Conservation (phyloP, 2,329 filamentous ascomycete genomes). For the Myriangium duriaei region DNA sequence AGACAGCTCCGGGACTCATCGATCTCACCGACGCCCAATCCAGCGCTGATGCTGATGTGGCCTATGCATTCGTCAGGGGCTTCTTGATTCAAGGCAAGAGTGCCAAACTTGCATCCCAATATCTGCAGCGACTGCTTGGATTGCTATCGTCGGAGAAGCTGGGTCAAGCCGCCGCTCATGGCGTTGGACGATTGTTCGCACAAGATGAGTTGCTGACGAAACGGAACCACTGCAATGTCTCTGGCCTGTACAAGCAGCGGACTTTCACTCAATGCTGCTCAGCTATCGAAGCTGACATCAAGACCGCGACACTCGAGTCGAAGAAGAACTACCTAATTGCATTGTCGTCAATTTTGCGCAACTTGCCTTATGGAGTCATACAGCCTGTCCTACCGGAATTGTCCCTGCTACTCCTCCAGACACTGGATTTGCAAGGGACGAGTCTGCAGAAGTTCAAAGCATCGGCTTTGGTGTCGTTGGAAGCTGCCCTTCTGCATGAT, state of each 20-base stretch:
- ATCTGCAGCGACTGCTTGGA: constrained; percentile 35
- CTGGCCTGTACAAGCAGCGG: constrained; percentile 51
- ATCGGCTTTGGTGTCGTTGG: constrained; percentile 47
- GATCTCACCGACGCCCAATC: constrained; percentile 13
- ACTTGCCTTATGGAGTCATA: constrained; percentile 47
- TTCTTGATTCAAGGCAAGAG: constrained; percentile 43
- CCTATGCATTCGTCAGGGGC: constrained; percentile 50
- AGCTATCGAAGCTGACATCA: constrained; percentile 41
- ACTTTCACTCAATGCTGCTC: constrained; percentile 49
- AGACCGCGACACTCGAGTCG: constrained; percentile 27
- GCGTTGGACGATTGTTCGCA: constrained; percentile 47
- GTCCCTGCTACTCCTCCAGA: constrained; percentile 49
- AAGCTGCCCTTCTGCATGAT: constrained; percentile 45
- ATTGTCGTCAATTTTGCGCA: constrained; percentile 47
- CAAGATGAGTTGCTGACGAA: constrained; percentile 49
- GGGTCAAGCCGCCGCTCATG: constrained; percentile 38
- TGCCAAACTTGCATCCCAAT: constrained; percentile 29
- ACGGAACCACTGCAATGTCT: constrained; percentile 48
- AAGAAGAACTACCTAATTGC: constrained; percentile 53
- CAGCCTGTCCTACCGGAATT: constrained; percentile 46
- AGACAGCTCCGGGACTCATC: constrained; percentile 23
- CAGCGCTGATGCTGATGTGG: constrained; percentile 37
- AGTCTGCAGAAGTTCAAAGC: constrained; percentile 43
- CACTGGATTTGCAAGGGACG: constrained; percentile 37
- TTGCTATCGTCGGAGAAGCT: constrained; percentile 37